Evolutionary conservation across 306 rosid species (phyloP).

Genomic region (Fragaria iinumae): DNA sequence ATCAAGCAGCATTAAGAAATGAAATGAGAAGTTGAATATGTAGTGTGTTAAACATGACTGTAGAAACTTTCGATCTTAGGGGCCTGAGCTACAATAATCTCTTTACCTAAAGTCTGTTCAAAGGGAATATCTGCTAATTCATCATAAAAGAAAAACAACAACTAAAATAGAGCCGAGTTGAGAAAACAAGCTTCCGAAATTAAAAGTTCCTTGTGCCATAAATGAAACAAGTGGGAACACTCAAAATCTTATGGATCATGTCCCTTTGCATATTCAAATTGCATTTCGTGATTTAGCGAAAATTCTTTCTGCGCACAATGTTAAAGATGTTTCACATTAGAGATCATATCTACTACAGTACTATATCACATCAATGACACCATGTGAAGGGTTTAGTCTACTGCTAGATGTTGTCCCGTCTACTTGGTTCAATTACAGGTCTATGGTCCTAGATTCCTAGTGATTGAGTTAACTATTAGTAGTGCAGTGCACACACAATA

Average conservation of each 20-base stretch:
- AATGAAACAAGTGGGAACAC: background rate
- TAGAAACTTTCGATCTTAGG: background rate
- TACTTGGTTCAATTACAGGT: constrained; percentile 7
- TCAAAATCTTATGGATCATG: background rate
- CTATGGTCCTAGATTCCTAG: constrained; percentile 3
- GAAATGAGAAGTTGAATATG: background rate
- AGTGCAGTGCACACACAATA: constrained; percentile 15
- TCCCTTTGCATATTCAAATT: background rate
- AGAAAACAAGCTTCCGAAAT: background rate
- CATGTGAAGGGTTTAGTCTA: background rate
- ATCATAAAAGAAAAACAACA: background rate
- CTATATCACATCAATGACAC: constrained; percentile 10
- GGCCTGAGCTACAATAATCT: background rate
- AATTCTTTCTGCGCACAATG: background rate
- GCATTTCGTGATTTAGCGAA: background rate
- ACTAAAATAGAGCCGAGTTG: background rate
- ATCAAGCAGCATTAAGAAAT: background rate
- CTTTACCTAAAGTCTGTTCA: background rate
- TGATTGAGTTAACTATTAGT: background rate
- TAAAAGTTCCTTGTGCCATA: background rate
- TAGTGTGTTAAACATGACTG: background rate
- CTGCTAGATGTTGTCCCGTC: constrained; percentile 14
- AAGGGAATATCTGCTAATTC: background rate
- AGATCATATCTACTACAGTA: background rate
- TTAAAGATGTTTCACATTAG: background rate